Base-by-base conservation (phyloP, 345 rosid species). In the Lepidium aucheri region DNA sequence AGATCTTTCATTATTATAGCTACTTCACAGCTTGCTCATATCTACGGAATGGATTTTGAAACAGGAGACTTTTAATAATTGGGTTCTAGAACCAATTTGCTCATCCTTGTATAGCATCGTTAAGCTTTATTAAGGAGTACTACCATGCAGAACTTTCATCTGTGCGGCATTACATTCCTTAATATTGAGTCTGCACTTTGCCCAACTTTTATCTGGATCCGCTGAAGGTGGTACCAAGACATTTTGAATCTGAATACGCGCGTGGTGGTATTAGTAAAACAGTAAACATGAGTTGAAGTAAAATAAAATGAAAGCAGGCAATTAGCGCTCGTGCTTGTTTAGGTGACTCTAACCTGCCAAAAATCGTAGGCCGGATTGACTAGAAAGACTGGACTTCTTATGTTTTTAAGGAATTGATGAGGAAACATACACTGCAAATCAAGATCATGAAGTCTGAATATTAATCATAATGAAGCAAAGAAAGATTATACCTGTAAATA, bases 351-450 rank as follows among this genome's bases (percentile, higher is more conserved):
- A 74, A 93, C 98, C 91, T 93, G 98, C 98, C 98, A 93, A 77
- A 65, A 86, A 69, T 93, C 98, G 68, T 90, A 90, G 59, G 96
- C 90, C 51, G 97, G 81, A 30, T 93, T 84, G 79, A 90, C 83
- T 46, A 93, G 60, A 78, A 93, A 90, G 18, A 90, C 47, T 0
- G 96, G 90, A n/a, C 89, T 93, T 72, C 20, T 80, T 47, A 79
- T 74, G 59, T 76, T 76, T 75, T 81, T 80, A n/a, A 85, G 41
- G 58, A 90, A 75, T 47, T 88, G 82, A 43, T 57, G 80, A 61
- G 96, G 91, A 74, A 91, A 85, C 69, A 91, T 49, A 76, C 97
- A 85, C 96, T 85, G 82, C 40, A 68, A 69, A 53, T 50, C 32
- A 50, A 10, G 63, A 43, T 17, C 51, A 60, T 11, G 13, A 47